Base-by-base conservation (phyloP, 306 rosid species). In the Parietaria judaica region DNA sequence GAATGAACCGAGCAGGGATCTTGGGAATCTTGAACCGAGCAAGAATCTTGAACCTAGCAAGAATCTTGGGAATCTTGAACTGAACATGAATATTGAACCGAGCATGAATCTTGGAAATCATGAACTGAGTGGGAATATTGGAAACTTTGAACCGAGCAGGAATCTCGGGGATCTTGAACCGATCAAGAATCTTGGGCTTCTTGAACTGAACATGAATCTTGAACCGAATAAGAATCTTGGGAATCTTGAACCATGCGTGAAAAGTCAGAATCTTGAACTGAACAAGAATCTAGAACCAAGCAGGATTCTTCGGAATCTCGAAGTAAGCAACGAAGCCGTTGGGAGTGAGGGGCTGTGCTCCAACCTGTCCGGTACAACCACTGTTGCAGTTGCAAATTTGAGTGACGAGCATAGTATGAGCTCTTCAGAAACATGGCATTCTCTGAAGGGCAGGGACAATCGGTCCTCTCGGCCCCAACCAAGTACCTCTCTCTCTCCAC, bases 311-410 rank as follows among this genome's bases (percentile, higher is more conserved):
- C 8, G 50, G 50, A 46, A 46, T 23, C 38, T 31, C 59, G 74
- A 70, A 53, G 67, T 68, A 55, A 77, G 61, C 51, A 76, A 67
- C 61, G 95, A 84, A 76, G 75, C 75, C 60, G 67, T 74, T 50
- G 79, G 62, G 66, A 76, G 74, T 77, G 64, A 75, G 34, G 81
- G 70, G 52, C 61, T 73, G 74, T 61, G 78, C 57, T 65, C 85
- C 64, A 70, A 76, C 65, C 78, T 80, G 67, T 76, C 83, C 50
- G 63, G 72, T 74, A 56, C 68, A 55, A 72, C 62, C 66, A 31
- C 74, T 23, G 74, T 76, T 57, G 83, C 71, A 41, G 75, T 71
- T 36, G 66, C 67, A 65, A 82, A 78, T 71, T 71, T 77, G 44
- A 69, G 63, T 54, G 81, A 78, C 50, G 73, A 68, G 51, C 79